Evolutionary conservation across 352 stramenopile genomes (phyloP).

Genomic region (Globisporangium rhizosaccharum): DNA sequence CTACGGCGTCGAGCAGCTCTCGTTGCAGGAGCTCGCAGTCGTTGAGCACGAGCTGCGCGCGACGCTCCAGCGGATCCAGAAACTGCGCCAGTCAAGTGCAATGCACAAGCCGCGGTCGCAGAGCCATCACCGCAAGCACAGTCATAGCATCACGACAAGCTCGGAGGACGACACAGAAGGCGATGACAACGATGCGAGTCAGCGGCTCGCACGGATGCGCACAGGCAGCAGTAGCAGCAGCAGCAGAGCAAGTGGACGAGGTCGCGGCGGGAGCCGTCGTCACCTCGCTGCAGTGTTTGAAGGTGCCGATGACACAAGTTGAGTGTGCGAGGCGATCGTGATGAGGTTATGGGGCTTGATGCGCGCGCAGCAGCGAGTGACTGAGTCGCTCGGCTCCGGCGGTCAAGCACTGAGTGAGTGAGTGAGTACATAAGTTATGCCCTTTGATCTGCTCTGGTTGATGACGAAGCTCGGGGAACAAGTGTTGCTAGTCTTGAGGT

Average conservation of each 20-base stretch:
- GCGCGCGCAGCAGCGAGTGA: no score
- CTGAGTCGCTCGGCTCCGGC: no score
- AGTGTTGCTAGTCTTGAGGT: no score
- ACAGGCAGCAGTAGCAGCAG: no score
- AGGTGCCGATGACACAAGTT: neutral
- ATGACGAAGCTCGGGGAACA: no score
- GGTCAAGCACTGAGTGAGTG: neutral
- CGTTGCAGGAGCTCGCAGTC: slow-evolving; percentile 34
- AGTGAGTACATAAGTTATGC: neutral
- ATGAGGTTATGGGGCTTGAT: no score
- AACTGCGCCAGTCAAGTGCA: slow-evolving; percentile 18
- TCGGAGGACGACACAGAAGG: slow-evolving; percentile 9
- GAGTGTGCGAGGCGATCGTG: no score
- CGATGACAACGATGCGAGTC: neutral
- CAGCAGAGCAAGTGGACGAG: neutral
- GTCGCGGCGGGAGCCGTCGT: neutral
- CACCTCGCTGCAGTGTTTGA: slow-evolving; percentile 1
- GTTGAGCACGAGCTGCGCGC: slow-evolving; percentile 51
- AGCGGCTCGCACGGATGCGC: neutral
- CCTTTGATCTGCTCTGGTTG: neutral
- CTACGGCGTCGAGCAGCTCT: slow-evolving; percentile 63
- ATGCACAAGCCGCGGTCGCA: no score
- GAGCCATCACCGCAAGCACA: neutral
- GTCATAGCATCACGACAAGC: neutral
- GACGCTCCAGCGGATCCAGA: slow-evolving; percentile 50